These are phyloP conservation scores for Drechslerella coelobrocha DNA, from an alignment of 2,329 filamentous ascomycete genomes.

Conservation along the genomic window DNA sequence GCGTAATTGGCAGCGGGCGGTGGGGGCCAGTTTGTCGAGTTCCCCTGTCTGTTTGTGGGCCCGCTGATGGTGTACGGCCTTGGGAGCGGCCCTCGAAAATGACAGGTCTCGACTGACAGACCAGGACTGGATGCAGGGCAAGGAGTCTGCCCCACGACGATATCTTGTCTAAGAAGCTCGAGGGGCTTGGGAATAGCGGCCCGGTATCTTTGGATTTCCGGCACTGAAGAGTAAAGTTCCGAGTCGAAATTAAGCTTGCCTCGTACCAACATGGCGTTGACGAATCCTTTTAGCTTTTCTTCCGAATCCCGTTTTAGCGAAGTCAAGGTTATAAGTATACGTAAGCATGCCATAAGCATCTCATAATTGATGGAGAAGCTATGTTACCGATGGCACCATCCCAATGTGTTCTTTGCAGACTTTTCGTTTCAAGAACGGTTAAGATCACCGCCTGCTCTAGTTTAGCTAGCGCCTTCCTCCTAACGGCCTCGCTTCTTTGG, in stretches of 20 bases:
- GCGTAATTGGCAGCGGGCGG: background rate
- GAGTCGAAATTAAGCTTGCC: background rate
- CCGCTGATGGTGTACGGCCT: constrained; percentile 10
- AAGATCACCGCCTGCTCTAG: background rate
- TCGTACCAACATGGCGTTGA: background rate
- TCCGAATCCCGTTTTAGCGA: background rate
- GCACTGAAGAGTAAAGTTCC: constrained; percentile 2
- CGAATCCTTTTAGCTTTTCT: background rate
- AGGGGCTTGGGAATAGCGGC: background rate
- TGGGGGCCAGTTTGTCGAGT: constrained; percentile 17
- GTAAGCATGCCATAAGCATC: constrained; percentile 50
- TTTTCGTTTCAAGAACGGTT: background rate
- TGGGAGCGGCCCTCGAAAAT: constrained; percentile 35
- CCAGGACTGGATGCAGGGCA: background rate
- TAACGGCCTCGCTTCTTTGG: constrained; percentile 28
- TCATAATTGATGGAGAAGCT: constrained; percentile 24
- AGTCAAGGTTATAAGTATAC: background rate
- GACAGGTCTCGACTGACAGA: constrained; percentile 11
- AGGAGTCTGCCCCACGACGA: background rate
- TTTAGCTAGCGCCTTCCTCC: constrained; percentile 27
- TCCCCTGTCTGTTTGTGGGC: constrained; percentile 17
- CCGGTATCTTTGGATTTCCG: background rate
- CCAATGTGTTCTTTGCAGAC: background rate
- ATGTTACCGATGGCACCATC: constrained; percentile 16
- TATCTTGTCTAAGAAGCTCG: constrained; percentile 36